These are phyloP conservation scores for Diphasiastrum complanatum DNA, from an alignment of 83 land plant species.

Conservation along the genomic window DNA sequence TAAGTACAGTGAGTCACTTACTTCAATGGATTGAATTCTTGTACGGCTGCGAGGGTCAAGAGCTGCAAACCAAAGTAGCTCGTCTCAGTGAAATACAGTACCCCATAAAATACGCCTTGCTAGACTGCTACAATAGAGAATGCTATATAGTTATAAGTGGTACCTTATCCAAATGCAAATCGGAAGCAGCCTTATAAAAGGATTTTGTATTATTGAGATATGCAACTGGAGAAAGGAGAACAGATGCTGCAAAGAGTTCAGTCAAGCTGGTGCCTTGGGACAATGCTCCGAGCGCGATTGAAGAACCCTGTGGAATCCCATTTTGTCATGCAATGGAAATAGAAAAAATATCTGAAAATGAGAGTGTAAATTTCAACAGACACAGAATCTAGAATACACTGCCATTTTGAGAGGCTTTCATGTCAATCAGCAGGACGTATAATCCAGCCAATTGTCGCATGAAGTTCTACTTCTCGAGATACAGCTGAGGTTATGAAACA, in stretches of 20 bases:
- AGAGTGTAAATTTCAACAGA: no score
- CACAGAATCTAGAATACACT: not conserved
- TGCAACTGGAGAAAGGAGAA: slow-evolving; percentile 43
- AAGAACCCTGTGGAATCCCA: slow-evolving; percentile 34
- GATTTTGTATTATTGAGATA: slow-evolving; percentile 45
- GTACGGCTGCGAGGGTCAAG: no score
- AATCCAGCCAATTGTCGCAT: not conserved
- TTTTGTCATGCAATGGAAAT: not conserved
- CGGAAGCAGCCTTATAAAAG: slow-evolving; percentile 16
- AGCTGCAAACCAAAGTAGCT: no score
- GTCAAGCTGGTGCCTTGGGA: slow-evolving; percentile 32
- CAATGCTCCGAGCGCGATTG: slow-evolving; percentile 45
- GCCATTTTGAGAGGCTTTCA: not conserved
- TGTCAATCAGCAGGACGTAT: not conserved
- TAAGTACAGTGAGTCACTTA: no score
- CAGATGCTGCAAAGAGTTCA: slow-evolving; percentile 36
- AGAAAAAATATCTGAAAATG: not conserved
- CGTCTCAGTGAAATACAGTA: no score
- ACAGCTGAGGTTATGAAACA: not conserved
- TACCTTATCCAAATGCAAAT: slow-evolving; percentile 32
- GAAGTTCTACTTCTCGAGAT: not conserved
- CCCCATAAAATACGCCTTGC: no score
- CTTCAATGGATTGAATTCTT: no score
- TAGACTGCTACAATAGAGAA: no score
- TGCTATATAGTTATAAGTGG: no score